phyloP scores from a whole-genome alignment of 805 yeast species.

The Candida piceae region DNA sequence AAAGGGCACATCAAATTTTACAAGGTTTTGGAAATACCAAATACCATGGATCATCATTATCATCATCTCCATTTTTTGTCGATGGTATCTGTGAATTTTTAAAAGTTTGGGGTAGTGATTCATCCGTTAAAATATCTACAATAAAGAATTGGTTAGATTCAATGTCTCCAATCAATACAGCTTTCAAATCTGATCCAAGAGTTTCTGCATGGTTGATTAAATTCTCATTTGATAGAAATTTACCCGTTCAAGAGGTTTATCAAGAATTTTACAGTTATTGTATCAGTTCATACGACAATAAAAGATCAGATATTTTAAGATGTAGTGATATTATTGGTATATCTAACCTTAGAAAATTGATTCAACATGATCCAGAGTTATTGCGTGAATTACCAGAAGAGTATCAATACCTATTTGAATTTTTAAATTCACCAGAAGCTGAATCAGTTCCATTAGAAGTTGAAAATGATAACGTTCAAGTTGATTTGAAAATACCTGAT shows the following conservation, averaged over 20 bases:
- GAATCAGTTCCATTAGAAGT: conserved; percentile 1
- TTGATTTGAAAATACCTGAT: background rate
- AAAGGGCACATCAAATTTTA: conserved; percentile 66
- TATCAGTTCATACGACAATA: conserved; percentile 17
- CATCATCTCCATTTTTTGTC: conserved; percentile 40
- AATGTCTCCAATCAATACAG: conserved; percentile 11
- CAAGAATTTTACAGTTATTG: conserved; percentile 16
- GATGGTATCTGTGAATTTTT: conserved; percentile 69
- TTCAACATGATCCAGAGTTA: conserved; percentile 24
- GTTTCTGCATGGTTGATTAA: conserved; percentile 27
- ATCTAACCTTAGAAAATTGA: conserved; percentile 36
- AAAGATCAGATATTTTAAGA: conserved; percentile 31
- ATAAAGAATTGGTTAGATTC: conserved; percentile 24
- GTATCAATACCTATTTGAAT: conserved; percentile 19
- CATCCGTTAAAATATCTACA: conserved; percentile 17
- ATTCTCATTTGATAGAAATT: conserved; percentile 21
- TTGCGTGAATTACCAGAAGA: conserved; percentile 22
- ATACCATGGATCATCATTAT: conserved; percentile 51
- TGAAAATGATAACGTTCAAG: background rate
- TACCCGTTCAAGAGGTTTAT: conserved; percentile 8
- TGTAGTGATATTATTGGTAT: conserved; percentile 44
- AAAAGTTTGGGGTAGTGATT: conserved; percentile 28
- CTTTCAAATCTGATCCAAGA: conserved; percentile 23
- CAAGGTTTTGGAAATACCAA: conserved; percentile 15
- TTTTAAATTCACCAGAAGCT: conserved; percentile 1